phyloP scores from a whole-genome alignment of 2,329 filamentous ascomycete species.

The Drechslera avenae region DNA sequence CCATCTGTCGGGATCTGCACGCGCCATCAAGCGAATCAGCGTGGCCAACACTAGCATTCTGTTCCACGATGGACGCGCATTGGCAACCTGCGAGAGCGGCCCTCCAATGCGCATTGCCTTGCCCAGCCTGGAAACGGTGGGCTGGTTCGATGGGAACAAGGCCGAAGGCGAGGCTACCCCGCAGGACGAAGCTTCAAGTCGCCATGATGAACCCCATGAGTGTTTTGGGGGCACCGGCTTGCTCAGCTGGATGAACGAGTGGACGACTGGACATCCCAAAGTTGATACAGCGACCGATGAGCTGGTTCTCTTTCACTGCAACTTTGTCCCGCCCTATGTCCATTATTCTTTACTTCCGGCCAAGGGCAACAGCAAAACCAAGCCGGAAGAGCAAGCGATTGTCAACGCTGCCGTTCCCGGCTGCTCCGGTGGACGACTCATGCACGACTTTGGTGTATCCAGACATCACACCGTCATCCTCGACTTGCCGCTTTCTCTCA shows the following conservation, averaged over 20 bases:
- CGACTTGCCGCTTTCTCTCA: constrained; percentile 69
- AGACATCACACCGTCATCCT: constrained; percentile 67
- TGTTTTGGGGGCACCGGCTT: constrained; percentile 61
- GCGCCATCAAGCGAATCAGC: constrained; percentile 68
- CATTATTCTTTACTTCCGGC: constrained; percentile 66
- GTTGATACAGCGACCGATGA: constrained; percentile 69
- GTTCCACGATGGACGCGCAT: constrained; percentile 70
- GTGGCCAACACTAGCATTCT: constrained; percentile 71
- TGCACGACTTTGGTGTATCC: constrained; percentile 77
- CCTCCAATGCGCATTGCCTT: constrained; percentile 69
- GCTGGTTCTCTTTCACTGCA: constrained; percentile 70
- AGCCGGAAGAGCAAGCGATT: constrained; percentile 17
- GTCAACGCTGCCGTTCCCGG: constrained; percentile 65
- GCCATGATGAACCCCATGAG: constrained; percentile 5
- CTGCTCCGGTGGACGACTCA: constrained; percentile 69
- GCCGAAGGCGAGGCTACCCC: constrained; percentile 58
- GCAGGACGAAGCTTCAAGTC: constrained; percentile 24
- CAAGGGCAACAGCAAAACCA: constrained; percentile 7
- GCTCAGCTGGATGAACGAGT: constrained; percentile 69
- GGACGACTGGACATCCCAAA: constrained; percentile 72
- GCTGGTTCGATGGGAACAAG: constrained; percentile 68
- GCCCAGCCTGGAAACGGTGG: constrained; percentile 68
- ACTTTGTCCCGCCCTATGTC: constrained; percentile 68
- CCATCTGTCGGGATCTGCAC: constrained; percentile 61
- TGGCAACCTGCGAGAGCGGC: constrained; percentile 74